These are phyloP conservation scores for Lenzites betulinus DNA, from an alignment of 768 basidiomycete species.

Conservation along the genomic window DNA sequence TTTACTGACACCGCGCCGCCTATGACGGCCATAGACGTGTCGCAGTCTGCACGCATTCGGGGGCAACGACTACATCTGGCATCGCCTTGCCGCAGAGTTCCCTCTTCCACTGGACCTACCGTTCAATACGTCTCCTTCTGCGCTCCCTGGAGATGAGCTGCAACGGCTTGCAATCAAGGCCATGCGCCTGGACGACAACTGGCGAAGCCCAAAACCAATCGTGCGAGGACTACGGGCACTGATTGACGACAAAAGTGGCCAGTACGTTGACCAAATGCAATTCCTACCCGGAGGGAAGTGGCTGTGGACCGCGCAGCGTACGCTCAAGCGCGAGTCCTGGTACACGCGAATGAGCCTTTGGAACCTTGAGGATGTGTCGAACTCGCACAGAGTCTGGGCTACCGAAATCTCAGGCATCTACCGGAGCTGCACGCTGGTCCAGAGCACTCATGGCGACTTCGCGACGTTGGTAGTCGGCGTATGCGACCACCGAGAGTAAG, in stretches of 20 bases:
- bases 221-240: constrained; percentile 43
- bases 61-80: constrained; percentile 58
- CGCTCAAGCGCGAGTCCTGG: constrained; percentile 32
- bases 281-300: constrained; percentile 49
- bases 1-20: constrained; percentile 21
- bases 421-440: constrained; percentile 24
- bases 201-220: constrained; percentile 41
- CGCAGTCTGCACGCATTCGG: constrained; percentile 58
- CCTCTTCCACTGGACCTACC: constrained; percentile 47
- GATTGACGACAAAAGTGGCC: constrained; percentile 33
- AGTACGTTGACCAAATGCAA: constrained; percentile 47
- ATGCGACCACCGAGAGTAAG: constrained; percentile 28
- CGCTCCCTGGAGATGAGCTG: constrained; percentile 43
- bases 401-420: constrained; percentile 31
- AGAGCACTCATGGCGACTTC: constrained; percentile 12
- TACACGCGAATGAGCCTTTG: constrained; percentile 46
- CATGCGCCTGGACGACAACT: constrained; percentile 52
- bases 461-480: constrained; percentile 28
- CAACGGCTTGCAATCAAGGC: constrained; percentile 45
- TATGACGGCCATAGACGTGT: constrained; percentile 47
- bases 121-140: constrained; percentile 30
- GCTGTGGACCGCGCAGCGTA: constrained; percentile 47
- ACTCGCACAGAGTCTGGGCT: constrained; percentile 27
- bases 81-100: constrained; percentile 37
- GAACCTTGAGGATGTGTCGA: constrained; percentile 37